Evolutionary conservation across 345 rosid species (phyloP).

Genomic region (Eucalyptus sp.): DNA sequence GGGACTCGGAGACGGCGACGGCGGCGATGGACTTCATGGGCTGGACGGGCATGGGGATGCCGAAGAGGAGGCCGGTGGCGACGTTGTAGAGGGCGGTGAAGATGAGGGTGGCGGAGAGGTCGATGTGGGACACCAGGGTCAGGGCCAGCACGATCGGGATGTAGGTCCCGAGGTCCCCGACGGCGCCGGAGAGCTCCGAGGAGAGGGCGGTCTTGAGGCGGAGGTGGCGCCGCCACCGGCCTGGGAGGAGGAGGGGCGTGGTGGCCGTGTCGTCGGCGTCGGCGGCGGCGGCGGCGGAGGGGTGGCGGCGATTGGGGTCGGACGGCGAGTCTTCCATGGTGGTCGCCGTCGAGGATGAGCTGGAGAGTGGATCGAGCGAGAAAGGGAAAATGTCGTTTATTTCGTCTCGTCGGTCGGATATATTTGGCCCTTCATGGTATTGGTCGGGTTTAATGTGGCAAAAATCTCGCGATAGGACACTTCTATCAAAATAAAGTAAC

Average conservation of each 20-base stretch:
- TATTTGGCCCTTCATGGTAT: background rate
- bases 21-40: conserved; percentile 90
- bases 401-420: background rate
- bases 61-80: conserved; percentile 71
- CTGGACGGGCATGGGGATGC: conserved; percentile 78
- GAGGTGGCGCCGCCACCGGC: conserved; percentile 31
- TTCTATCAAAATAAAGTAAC: no score
- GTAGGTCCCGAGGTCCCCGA: conserved; percentile 78
- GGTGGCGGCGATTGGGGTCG: background rate
- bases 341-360: background rate
- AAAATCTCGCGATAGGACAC: background rate
- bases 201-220: conserved; percentile 21
- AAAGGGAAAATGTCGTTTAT: background rate
- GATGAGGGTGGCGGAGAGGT: conserved; percentile 65
- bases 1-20: conserved; percentile 61
- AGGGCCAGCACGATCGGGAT: conserved; percentile 66
- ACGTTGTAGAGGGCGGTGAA: conserved; percentile 70
- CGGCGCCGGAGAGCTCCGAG: conserved; percentile 75
- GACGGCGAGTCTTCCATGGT: background rate
- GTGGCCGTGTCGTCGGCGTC: background rate
- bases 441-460: background rate
- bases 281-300: conserved; percentile 8
- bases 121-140: conserved; percentile 55
- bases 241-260: conserved; percentile 15
- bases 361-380: background rate